Percentiles rank a stretch among this genome's conserved stretches.
Evolutionary conservation across 129 eudicot genomes (phyloP).

Genomic region (Flaveria trinervia): DNA sequence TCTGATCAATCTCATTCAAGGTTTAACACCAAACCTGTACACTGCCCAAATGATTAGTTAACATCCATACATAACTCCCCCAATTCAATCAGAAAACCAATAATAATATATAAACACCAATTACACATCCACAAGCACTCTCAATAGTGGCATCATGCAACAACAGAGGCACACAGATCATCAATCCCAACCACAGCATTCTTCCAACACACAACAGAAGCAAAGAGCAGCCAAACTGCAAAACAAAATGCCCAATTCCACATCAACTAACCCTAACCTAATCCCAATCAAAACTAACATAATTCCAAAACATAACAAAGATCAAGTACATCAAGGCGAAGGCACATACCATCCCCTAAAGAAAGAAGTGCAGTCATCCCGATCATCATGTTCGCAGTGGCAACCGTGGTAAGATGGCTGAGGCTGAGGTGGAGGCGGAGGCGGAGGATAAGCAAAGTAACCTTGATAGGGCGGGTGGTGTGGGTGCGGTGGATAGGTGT

Average conservation of each 20-base stretch:
- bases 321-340: neutral
- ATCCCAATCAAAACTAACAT: neutral
- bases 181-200: conserved; percentile 23
- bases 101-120: neutral
- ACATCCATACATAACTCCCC: neutral
- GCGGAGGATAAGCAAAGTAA: conserved; percentile 31
- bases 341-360: conserved; percentile 32
- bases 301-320: neutral
- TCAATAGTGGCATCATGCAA: neutral
- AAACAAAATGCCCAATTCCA: conserved; percentile 16
- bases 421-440: conserved; percentile 24
- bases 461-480: conserved; percentile 33
- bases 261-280: neutral
- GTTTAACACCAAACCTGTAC: neutral
- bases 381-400: conserved; percentile 23
- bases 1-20: neutral
- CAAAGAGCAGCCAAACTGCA: conserved; percentile 39
- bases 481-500: conserved; percentile 20
- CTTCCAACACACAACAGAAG: conserved; percentile 43
- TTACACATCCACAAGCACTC: neutral
- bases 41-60: neutral
- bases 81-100: neutral
- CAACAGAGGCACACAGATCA: neutral
- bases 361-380: conserved; percentile 27
- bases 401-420: conserved; percentile 18